Percentiles rank a stretch among this genome's conserved stretches.
These are phyloP conservation scores for Diplodia intermedia DNA, from an alignment of 2,329 filamentous ascomycete genomes.

Conservation along the genomic window DNA sequence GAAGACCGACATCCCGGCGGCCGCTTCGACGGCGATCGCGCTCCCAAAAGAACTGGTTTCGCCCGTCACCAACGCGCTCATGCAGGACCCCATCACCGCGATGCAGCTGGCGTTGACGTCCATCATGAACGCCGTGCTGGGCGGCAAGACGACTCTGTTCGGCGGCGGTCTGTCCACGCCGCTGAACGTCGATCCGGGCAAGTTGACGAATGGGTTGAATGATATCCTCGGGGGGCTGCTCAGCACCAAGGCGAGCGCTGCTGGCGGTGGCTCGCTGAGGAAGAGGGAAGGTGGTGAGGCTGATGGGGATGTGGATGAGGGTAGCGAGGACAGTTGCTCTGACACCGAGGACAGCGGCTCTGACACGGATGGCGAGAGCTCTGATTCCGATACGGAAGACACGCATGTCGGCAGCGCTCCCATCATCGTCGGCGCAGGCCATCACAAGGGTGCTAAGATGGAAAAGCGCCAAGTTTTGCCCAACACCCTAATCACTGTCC, in stretches of 20 bases:
- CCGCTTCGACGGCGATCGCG: background rate
- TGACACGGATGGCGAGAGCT: background rate
- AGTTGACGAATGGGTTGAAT: background rate
- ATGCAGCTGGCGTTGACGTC: background rate
- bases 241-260: background rate
- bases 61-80: background rate
- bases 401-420: too few species aligned
- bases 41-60: background rate
- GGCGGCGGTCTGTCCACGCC: background rate
- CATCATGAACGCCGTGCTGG: background rate
- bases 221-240: background rate
- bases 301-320: background rate
- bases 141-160: background rate
- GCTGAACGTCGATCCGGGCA: background rate
- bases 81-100: slow-evolving; percentile 6
- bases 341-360: background rate
- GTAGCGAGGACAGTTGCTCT: background rate
- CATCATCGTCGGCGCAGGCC: background rate
- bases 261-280: background rate
- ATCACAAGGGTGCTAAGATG: background rate
- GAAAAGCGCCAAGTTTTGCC: background rate
- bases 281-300: background rate
- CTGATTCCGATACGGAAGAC: too few species aligned
- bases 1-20: background rate
- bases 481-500: background rate